Conservation (phyloP, 2,329 filamentous ascomycete genomes). For the Aureobasidium musti region DNA sequence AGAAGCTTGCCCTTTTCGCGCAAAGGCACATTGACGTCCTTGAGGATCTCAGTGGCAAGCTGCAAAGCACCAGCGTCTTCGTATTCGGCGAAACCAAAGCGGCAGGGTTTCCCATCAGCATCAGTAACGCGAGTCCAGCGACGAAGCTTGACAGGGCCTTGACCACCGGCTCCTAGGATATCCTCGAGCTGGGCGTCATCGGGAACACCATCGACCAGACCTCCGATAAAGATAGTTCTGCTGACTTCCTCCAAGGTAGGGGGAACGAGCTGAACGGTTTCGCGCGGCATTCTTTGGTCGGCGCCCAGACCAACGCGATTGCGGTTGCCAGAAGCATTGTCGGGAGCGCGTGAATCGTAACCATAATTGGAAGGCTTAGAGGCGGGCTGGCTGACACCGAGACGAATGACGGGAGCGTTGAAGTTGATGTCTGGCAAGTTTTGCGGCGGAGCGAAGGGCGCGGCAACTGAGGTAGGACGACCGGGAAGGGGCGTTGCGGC, state of each 20-base stretch:
- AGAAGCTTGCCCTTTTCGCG: slow-evolving; percentile 64
- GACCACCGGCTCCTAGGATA: slow-evolving; percentile 74
- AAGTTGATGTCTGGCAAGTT: slow-evolving; percentile 98
- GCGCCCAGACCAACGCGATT: slow-evolving; percentile 59
- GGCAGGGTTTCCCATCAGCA: slow-evolving; percentile 77
- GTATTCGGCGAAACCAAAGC: slow-evolving; percentile 94
- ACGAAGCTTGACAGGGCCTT: slow-evolving; percentile 56
- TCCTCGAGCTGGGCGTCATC: slow-evolving; percentile 77
- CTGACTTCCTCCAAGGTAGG: slow-evolving; percentile 89
- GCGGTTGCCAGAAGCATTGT: slow-evolving; percentile 44
- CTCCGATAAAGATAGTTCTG: slow-evolving; percentile 85
- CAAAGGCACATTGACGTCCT: slow-evolving; percentile 76
- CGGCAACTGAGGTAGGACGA: slow-evolving; percentile 69
- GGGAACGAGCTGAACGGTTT: slow-evolving; percentile 67
- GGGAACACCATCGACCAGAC: slow-evolving; percentile 75
- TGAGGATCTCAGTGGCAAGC: slow-evolving; percentile 80
- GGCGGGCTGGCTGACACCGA: slow-evolving; percentile 72
- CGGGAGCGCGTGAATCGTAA: slow-evolving; percentile 37
- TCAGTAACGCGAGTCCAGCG: slow-evolving; percentile 81
- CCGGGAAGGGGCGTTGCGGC: slow-evolving; percentile 58
- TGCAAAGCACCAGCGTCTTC: slow-evolving; percentile 87
- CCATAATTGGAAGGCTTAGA: slow-evolving; percentile 47
- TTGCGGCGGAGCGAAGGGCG: slow-evolving; percentile 85
- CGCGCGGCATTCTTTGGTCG: slow-evolving; percentile 57
- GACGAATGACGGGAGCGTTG: slow-evolving; percentile 90